phyloP scores from a whole-genome alignment of 345 rosid genomes.

The Salix koriyanagi region DNA sequence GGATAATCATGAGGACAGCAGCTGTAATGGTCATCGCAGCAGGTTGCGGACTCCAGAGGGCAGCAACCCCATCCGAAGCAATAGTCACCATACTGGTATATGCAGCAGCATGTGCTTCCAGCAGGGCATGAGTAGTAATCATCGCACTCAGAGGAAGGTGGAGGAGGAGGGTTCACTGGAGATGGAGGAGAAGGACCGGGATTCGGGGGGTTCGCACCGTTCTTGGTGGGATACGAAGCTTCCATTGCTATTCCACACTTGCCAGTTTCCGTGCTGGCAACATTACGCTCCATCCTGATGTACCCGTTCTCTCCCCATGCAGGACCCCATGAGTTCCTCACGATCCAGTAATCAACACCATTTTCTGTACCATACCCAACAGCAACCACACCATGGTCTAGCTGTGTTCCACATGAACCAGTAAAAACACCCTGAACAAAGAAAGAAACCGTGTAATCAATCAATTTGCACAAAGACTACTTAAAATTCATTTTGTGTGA shows the following conservation, averaged over 20 bases:
- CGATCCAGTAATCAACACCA: conserved; percentile 21
- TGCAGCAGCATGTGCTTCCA: conserved; percentile 31
- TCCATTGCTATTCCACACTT: conserved; percentile 25
- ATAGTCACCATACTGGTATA: conserved; percentile 9
- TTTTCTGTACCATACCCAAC: conserved; percentile 27
- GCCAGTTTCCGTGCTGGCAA: conserved; percentile 15
- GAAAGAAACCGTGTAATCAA: neutral
- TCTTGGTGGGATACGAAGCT: conserved; percentile 28
- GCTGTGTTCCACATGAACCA: conserved; percentile 17
- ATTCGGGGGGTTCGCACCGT: conserved; percentile 24
- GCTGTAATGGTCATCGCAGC: conserved; percentile 28
- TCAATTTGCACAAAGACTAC: neutral
- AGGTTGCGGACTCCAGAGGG: conserved; percentile 32
- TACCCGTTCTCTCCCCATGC: conserved; percentile 24
- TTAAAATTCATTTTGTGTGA: neutral
- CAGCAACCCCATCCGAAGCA: conserved; percentile 37
- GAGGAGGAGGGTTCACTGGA: conserved; percentile 29
- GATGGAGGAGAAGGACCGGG: conserved; percentile 30
- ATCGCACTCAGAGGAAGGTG: conserved; percentile 15
- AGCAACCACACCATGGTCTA: conserved; percentile 27
- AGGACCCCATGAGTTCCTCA: conserved; percentile 30
- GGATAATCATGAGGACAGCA: conserved; percentile 31
- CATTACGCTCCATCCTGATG: conserved; percentile 28
- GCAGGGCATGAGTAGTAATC: conserved; percentile 25
- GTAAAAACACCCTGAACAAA: conserved; percentile 21